A percentile compares a stretch with the other conserved stretches of the same genome.
Evolutionary conservation across 2,329 filamentous ascomycete species (phyloP).

Genomic region (Venturia aucupariae): DNA sequence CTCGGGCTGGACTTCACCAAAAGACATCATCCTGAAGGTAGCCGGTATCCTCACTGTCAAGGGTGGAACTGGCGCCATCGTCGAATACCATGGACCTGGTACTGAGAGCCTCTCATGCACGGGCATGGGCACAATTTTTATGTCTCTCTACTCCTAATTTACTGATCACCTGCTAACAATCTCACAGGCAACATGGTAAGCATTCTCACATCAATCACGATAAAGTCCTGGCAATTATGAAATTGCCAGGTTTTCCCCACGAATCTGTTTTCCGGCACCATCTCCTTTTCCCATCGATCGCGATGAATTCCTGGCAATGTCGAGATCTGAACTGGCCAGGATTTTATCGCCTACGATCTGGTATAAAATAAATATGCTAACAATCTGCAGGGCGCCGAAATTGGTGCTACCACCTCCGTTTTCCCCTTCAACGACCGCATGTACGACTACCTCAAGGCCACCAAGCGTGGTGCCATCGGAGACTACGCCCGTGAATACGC

Average conservation of each 20-base stretch:
- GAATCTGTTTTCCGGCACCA: too few relatives aligned
- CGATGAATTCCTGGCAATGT: not conserved
- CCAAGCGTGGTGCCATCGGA: conserved; percentile 82
- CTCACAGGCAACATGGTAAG: conserved; percentile 1
- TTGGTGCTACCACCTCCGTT: conserved; percentile 68
- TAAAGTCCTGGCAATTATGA: not conserved
- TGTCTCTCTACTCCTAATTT: too few relatives aligned
- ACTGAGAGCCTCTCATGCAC: conserved; percentile 66
- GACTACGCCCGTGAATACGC: conserved; percentile 82
- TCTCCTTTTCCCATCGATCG: not conserved
- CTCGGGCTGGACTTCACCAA: conserved; percentile 85
- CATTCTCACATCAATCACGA: not conserved
- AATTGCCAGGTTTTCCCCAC: not conserved
- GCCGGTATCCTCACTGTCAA: conserved; percentile 96
- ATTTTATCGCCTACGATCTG: not conserved
- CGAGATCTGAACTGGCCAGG: not conserved
- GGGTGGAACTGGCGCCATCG: conserved; percentile 88
- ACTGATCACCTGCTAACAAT: too few relatives aligned
- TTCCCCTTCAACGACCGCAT: conserved; percentile 98
- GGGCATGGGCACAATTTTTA: not conserved
- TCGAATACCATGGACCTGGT: conserved; percentile 69
- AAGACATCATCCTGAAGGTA: conserved; percentile 96
- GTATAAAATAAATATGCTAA: not conserved
- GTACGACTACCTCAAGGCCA: conserved; percentile 90
- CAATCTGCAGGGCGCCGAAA: conserved; percentile 41